phyloP scores from a whole-genome alignment of 1,139 yeast genomes.

The Kluyveromyces sp. region DNA sequence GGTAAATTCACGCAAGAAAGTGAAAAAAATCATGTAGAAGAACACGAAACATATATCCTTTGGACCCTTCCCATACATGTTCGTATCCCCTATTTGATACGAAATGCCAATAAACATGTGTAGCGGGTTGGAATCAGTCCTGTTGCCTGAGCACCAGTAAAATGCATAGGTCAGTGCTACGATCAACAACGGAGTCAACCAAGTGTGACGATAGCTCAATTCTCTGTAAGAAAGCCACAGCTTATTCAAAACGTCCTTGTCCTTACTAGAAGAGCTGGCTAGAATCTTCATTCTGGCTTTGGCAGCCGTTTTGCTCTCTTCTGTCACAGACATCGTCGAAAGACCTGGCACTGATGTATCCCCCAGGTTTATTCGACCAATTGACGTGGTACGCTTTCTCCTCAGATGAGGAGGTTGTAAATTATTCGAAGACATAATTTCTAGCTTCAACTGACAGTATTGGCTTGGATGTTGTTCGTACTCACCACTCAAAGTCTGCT shows the following conservation, averaged over 20 bases:
- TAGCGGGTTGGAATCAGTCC: slow-evolving; percentile 52
- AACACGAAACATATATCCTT: slow-evolving; percentile 76
- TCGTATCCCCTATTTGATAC: slow-evolving; percentile 44
- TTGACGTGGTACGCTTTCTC: slow-evolving; percentile 30
- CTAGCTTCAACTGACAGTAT: not conserved
- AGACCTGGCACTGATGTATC: slow-evolving; percentile 29
- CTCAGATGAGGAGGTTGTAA: slow-evolving; percentile 14
- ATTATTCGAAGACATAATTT: not conserved
- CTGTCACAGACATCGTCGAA: slow-evolving; percentile 22
- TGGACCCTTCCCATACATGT: slow-evolving; percentile 73
- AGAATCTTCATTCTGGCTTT: slow-evolving; percentile 21
- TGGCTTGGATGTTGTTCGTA: not conserved
- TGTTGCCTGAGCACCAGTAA: slow-evolving; percentile 46
- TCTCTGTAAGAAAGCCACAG: slow-evolving; percentile 53
- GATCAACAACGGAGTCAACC: slow-evolving; percentile 64
- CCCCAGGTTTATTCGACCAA: slow-evolving; percentile 31
- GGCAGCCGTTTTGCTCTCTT: slow-evolving; percentile 22
- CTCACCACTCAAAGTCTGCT: not conserved
- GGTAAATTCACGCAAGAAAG: slow-evolving; percentile 81
- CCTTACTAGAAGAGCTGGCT: slow-evolving; percentile 17
- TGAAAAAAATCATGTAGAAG: slow-evolving; percentile 78
- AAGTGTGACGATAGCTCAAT: slow-evolving; percentile 62
- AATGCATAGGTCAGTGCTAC: slow-evolving; percentile 36
- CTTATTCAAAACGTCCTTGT: slow-evolving; percentile 33
- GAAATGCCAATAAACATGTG: slow-evolving; percentile 63